Conservation (phyloP, 176 grass and related monocot species). For the Hordeum marinum region DNA sequence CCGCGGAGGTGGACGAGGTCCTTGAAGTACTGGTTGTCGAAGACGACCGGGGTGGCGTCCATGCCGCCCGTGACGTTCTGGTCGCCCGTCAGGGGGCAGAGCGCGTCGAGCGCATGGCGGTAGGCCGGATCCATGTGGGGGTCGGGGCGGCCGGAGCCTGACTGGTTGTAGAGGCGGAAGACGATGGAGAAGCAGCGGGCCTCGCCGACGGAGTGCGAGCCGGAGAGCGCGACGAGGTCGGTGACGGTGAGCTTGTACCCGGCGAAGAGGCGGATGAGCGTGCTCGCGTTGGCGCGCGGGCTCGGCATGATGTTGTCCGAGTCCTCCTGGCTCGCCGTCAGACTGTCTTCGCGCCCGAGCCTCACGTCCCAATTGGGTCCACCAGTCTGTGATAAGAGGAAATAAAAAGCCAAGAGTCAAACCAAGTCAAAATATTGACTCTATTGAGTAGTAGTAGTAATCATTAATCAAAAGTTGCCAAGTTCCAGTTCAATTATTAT, state of each 20-base stretch:
- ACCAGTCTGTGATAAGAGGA: slow-evolving; percentile 47
- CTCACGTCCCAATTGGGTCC: slow-evolving; percentile 80
- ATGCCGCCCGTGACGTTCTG: slow-evolving; percentile 60
- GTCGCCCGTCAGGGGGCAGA: slow-evolving; percentile 57
- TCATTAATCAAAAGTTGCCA: not conserved
- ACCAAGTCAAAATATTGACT: not conserved
- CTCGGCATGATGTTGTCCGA: slow-evolving; percentile 78
- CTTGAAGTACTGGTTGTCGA: slow-evolving; percentile 97
- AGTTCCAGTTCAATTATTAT: too few species aligned
- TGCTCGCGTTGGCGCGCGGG: slow-evolving; percentile 61
- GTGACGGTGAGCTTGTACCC: slow-evolving; percentile 59
- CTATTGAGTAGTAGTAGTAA: not conserved
- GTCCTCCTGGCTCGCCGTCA: slow-evolving; percentile 73
- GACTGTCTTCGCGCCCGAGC: slow-evolving; percentile 74
- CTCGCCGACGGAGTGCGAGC: slow-evolving; percentile 79
- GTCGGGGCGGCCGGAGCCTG: slow-evolving; percentile 70
- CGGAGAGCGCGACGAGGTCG: slow-evolving; percentile 86
- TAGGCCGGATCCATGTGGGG: slow-evolving; percentile 70
- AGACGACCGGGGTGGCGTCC: slow-evolving; percentile 64
- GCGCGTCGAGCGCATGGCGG: slow-evolving; percentile 41
- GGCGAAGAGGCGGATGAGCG: slow-evolving; percentile 65
- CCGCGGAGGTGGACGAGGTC: slow-evolving; percentile 74
- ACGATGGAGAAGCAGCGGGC: slow-evolving; percentile 90
- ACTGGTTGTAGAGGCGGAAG: slow-evolving; percentile 97
- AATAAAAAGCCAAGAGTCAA: not conserved